Base-by-base conservation (phyloP, 2,329 filamentous ascomycete species). In the Neophaeococcomyces aloes region DNA sequence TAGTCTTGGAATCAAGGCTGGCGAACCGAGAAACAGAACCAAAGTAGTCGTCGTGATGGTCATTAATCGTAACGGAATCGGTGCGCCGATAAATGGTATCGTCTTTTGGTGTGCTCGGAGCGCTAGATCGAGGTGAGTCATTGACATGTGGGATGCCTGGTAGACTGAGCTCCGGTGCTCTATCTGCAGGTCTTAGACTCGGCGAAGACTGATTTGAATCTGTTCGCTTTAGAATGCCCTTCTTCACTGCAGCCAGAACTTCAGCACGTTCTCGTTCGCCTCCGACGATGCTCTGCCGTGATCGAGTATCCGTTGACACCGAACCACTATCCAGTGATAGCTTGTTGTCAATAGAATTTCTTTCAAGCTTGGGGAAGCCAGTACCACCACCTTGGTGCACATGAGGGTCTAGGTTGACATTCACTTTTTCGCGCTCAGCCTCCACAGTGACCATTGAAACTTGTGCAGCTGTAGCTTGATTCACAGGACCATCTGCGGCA, bases 371-470 rank as follows among this genome's bases (percentile, higher is more conserved):
- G 19, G 88, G 88, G 57, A 88, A 94, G 3, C 83, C 83, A 15
- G 84, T 88, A 32, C 79, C 83, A 18, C 83, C 83, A 34, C 77
- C 79, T 38, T 69, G 68, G 44, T 84, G 77, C 3, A 82, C 75
- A 50, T 78, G 73, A 1, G 80, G 77, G 49, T 85, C 75, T 1
- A 59, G 70, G 46, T 83, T 86, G 35, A 87, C 80, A 53, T 91
- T 87, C 46, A 91, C 81, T 49, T 71, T 80, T 54, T 93, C 85
- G 41, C 86, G 76, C 65, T 96, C 89, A 1, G 89, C 91, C 65
- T 98, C 91, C 3, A 91, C 87, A 7, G 86, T 96, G 40, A 98
- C 83, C 78, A 94, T 93, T 0, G 91, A 94, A 1, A 98, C 84
- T 49, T 87, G 76, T n/a, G 86, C 84, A 48, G 84, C 75, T 57